Percentiles rank a stretch among this genome's conserved stretches.
Evolutionary conservation across 345 rosid genomes (phyloP).

Genomic region (Mangifera indica): DNA sequence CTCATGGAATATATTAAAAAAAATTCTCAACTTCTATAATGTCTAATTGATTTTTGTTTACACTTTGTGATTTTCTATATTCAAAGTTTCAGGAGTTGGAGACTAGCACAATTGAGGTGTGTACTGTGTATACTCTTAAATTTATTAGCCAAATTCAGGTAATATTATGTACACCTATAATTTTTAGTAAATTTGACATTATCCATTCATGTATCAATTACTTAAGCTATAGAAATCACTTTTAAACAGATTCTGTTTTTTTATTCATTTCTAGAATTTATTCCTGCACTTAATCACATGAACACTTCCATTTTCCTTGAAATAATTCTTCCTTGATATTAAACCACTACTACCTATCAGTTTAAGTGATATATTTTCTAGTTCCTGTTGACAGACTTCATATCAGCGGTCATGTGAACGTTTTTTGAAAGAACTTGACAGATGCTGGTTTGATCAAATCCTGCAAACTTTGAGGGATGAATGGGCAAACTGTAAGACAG

Average conservation of each 20-base stretch:
- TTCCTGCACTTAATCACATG: background rate
- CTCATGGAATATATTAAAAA: too few relatives aligned
- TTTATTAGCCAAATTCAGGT: background rate
- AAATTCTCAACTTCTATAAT: background rate
- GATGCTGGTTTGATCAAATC: constrained; percentile 62
- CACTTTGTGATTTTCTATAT: too few relatives aligned
- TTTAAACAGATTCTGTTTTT: background rate
- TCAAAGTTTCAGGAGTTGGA: background rate
- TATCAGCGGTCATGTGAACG: constrained; percentile 38
- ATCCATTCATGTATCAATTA: background rate
- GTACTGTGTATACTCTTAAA: too few relatives aligned
- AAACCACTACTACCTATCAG: constrained; percentile 10
- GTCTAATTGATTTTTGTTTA: background rate
- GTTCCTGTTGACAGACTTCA: constrained; percentile 60
- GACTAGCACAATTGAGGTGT: too few relatives aligned
- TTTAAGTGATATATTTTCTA: constrained; percentile 59
- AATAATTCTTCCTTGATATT: constrained; percentile 5
- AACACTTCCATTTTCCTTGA: background rate
- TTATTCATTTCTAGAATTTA: constrained; percentile 2
- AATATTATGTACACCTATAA: background rate
- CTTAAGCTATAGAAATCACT: background rate
- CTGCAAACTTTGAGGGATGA: constrained; percentile 41
- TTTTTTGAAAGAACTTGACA: constrained; percentile 54
- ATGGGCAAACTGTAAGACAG: constrained; percentile 51
- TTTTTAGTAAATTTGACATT: background rate